Evolutionary conservation across 257 asterid species (phyloP).

Genomic region (Solanum sejunctum): DNA sequence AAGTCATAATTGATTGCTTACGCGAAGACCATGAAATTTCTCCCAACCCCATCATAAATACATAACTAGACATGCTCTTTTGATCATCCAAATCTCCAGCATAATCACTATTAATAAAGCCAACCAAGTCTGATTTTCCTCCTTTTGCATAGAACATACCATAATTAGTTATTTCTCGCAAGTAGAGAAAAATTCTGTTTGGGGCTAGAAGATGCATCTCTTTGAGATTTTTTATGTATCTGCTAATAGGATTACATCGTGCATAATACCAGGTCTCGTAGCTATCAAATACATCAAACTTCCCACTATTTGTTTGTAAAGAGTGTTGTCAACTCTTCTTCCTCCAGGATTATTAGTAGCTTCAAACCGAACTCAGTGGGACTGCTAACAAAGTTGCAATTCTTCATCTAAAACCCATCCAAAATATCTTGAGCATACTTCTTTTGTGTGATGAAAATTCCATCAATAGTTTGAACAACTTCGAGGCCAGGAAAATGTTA

Average conservation of each 20-base stretch:
- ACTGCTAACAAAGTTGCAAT: background rate
- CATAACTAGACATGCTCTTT: background rate
- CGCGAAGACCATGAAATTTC: background rate
- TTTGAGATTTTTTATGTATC: too few species aligned
- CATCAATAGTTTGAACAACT: background rate
- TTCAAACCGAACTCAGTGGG: too few species aligned
- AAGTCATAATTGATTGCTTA: background rate
- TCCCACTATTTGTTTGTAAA: too few species aligned
- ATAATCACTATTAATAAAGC: background rate
- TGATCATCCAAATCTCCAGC: background rate
- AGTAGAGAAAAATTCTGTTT: too few species aligned
- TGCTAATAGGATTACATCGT: too few species aligned
- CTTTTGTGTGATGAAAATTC: background rate
- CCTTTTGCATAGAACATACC: background rate
- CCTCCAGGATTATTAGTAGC: too few species aligned
- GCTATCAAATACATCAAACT: too few species aligned
- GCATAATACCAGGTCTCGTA: too few species aligned
- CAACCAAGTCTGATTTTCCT: background rate
- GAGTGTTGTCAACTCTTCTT: too few species aligned
- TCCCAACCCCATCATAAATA: background rate
- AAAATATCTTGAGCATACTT: background rate
- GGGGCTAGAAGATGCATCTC: too few species aligned
- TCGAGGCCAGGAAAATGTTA: background rate
- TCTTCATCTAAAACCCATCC: background rate
- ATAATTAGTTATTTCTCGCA: too few species aligned